A percentile compares a stretch with the other conserved stretches of the same genome.
These are phyloP conservation scores for Typha latifolia DNA, from an alignment of 176 grass and related monocot genomes.

Conservation along the genomic window DNA sequence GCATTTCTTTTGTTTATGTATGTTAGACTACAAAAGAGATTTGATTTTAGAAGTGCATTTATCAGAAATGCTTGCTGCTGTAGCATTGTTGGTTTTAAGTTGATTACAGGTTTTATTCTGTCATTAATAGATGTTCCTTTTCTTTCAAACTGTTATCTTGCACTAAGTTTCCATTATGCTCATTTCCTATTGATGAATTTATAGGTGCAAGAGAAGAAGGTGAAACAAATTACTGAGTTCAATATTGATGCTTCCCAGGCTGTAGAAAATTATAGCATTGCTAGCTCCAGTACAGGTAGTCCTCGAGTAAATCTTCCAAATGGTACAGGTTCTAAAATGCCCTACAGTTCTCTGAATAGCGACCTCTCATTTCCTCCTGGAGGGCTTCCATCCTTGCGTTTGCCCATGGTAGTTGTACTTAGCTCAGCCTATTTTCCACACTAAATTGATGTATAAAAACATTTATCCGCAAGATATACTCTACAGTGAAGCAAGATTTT, in stretches of 20 bases:
- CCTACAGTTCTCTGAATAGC: background rate
- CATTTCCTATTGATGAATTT: background rate
- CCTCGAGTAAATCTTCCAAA: constrained; percentile 42
- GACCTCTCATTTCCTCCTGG: constrained; percentile 48
- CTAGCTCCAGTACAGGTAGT: constrained; percentile 40
- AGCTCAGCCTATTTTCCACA: constrained; percentile 7
- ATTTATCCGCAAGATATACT: background rate
- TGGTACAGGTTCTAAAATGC: constrained; percentile 31
- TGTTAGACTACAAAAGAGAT: too few species aligned
- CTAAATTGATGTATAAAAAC: background rate
- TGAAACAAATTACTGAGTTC: constrained; percentile 62
- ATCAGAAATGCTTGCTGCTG: too few species aligned
- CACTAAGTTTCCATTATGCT: background rate
- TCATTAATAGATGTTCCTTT: background rate
- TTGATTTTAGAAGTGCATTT: too few species aligned
- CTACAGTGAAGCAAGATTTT: too few species aligned
- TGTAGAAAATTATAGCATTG: constrained; percentile 28
- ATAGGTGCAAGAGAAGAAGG: constrained; percentile 91
- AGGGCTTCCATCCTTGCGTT: constrained; percentile 55
- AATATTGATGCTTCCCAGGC: constrained; percentile 59
- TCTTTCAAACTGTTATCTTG: background rate
- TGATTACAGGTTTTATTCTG: too few species aligned
- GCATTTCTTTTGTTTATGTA: too few species aligned
- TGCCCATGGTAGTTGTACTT: constrained; percentile 83
- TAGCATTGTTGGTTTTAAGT: too few species aligned